Base-by-base conservation (phyloP, 148 eudicot genomes). In the Rhododendron griersonianum region DNA sequence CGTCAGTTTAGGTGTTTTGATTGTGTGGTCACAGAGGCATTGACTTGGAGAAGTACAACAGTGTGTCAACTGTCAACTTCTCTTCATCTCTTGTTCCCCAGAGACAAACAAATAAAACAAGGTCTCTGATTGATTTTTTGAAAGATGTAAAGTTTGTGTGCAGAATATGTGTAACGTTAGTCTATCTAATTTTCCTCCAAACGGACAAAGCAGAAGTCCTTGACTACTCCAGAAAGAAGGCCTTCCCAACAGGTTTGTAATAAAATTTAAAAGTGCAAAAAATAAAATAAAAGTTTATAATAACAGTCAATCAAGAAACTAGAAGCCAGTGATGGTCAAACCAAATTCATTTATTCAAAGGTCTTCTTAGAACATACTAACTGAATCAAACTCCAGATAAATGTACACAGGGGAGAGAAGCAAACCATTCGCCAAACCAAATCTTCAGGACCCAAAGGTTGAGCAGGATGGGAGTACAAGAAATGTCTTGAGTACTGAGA, bases 341-440 rank as follows among this genome's bases (percentile, higher is more conserved):
- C 28, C 69, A 33, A 11, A 4, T 30, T 19, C 15, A 78, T 35
- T 78, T 5, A 16, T 25, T 59, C 55, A 28, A 55, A 59, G 2
- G 18, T 59, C 41, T 57, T 59, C 53, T 33, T 77, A 9, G 48
- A 73, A 30, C 76, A 77, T 18, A 78, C 63, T 57, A 50, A 84
- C 18, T 15, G 45, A 23, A 71, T 39, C 25, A 76, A 39, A 86
- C 51, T 39, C 35, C 41, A 85, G 28, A 39, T 81, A 13, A 4
- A 61, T 48, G 83, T 44, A 77, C 33, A 75, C 13, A 57, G 21
- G 67, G 61, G 35, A 82, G 84, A 88, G 88, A 33, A 82, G 87
- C 95, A 85, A 61, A 96, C 99, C 99, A 96, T 95, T 95, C 98
- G 92, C 99, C 99, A 96, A 41, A 89, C 89, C 83, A 96, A 90